Evolutionary conservation across 345 rosid species (phyloP).

Genomic region (Linum usitatissimum): DNA sequence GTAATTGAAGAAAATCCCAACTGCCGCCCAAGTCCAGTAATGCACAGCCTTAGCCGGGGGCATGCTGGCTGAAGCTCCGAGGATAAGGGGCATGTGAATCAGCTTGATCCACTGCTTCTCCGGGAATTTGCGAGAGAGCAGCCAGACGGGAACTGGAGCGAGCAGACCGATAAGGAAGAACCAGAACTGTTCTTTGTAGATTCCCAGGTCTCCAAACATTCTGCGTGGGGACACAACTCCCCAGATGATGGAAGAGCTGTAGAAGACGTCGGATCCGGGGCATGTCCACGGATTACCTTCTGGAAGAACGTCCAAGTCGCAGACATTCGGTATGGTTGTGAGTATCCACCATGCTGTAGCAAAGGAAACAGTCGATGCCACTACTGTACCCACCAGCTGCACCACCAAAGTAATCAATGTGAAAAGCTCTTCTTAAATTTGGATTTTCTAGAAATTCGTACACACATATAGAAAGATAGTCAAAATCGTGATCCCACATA

Average conservation of each 20-base stretch:
- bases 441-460: not conserved
- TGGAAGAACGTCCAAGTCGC: not conserved
- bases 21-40: not conserved
- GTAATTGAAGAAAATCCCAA: not conserved
- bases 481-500: not conserved
- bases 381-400: not conserved
- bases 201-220: not conserved
- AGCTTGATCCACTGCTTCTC: not conserved
- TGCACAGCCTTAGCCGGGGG: not conserved
- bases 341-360: not conserved
- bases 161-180: not conserved
- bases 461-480: not conserved
- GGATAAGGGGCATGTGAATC: not conserved
- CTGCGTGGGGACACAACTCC: not conserved
- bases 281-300: not conserved
- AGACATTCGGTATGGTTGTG: not conserved
- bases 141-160: not conserved
- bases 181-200: not conserved
- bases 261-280: not conserved
- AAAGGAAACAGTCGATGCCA: not conserved
- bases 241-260: not conserved
- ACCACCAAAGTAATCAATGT: not conserved
- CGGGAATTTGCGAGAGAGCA: not conserved
- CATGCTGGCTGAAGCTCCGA: not conserved
- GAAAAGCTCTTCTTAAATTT: not conserved